Base-by-base conservation (phyloP, 768 basidiomycete genomes). In the Trametes meyenii region DNA sequence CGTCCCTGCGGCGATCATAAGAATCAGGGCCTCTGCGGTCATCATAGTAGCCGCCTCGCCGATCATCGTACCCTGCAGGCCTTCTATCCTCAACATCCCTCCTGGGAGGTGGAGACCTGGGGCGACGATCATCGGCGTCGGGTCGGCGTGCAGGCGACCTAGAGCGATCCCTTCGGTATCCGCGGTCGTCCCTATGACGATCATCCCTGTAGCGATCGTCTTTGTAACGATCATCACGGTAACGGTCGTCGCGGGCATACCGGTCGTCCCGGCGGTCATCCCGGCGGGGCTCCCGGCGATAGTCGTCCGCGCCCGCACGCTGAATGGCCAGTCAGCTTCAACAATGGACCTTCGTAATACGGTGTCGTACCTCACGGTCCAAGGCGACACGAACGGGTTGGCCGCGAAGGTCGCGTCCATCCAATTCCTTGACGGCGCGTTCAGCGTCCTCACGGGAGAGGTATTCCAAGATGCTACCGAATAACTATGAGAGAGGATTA, bases 21-120 rank as follows among this genome's bases (percentile, higher is more conserved):
- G 83, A 84, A 83, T 91, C 88, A 86, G 88, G 88, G 74, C 78
- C 83, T 86, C 85, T 86, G 79, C 85, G 88, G 76, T 87, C 87
- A 86, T 90, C 88, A 85, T 86, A 85, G 29, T 33, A 33, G 71
- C 85, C 86, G 71, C 88, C 89, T 77, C 91, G 87, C 76, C 91
- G 87, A 76, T 91, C 88, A 85, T 92, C 91, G 86, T 92, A 90
- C 86, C 89, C 90, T 87, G 89, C 88, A 86, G 89, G 84, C 83
- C 88, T 88, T 84, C 82, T 86, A 78, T 92, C 89, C 81, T 92
- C 89, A 77, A 79, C 79, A 70, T 92, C 89, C 83, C 90, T 89
- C 83, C 80, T 83, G 61, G 85, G 82, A 67, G 89, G 87, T 73
- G 90, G 87, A 79, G 89, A 90, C 83, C 90, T 88, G 80, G 87